These are phyloP conservation scores for Alternaria infectoria DNA, from an alignment of 2,329 filamentous ascomycete species.

Conservation along the genomic window DNA sequence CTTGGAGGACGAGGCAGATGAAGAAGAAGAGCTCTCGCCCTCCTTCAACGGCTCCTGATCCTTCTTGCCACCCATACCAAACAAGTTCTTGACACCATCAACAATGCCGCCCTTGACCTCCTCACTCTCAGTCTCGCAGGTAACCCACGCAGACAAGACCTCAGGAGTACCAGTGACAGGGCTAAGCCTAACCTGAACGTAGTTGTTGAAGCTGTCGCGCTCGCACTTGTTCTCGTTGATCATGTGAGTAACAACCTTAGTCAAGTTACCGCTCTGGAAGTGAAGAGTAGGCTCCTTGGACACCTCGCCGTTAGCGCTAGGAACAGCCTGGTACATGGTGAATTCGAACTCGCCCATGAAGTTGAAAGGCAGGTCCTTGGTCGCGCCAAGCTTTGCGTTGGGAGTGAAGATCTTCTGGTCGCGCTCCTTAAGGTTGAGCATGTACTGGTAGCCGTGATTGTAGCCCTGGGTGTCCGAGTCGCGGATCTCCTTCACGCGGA, in stretches of 20 bases:
- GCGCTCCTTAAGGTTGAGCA: conserved; percentile 69
- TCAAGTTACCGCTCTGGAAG: conserved; percentile 83
- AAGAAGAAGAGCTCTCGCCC: conserved; percentile 47
- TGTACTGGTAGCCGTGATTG: conserved; percentile 77
- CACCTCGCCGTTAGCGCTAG: conserved; percentile 51
- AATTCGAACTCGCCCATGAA: conserved; percentile 83
- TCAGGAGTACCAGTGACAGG: conserved; percentile 80
- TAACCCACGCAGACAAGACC: conserved; percentile 75
- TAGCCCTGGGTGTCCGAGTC: conserved; percentile 79
- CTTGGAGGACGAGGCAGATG: conserved; percentile 50
- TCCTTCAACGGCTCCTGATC: conserved; percentile 75
- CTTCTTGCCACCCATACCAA: conserved; percentile 92
- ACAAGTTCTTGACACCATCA: conserved; percentile 93
- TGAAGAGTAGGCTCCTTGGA: conserved; percentile 67
- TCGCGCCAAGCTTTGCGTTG: conserved; percentile 74
- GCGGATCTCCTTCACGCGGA: conserved; percentile 96
- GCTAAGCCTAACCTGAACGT: conserved; percentile 75
- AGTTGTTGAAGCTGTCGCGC: conserved; percentile 78
- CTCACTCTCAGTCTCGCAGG: conserved; percentile 78
- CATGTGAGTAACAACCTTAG: conserved; percentile 77
- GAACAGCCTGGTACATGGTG: conserved; percentile 77
- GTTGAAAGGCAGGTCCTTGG: conserved; percentile 85
- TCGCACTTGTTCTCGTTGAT: conserved; percentile 80
- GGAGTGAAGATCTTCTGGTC: conserved; percentile 85
- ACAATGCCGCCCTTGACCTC: conserved; percentile 82